phyloP scores from a whole-genome alignment of 345 rosid species.

The Bruguiera gymnorhiza region DNA sequence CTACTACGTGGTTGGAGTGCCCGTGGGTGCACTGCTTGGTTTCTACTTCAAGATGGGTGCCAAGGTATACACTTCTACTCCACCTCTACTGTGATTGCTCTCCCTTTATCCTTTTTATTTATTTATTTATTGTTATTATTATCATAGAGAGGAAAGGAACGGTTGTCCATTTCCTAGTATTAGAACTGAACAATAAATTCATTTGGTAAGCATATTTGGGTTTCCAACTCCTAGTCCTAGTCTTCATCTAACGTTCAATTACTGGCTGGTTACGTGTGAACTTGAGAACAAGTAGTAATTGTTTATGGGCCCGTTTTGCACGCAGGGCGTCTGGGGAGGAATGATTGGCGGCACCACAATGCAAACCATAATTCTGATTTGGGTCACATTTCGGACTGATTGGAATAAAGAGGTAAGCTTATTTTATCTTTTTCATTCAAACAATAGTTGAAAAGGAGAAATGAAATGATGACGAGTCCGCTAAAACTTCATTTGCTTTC shows the following conservation, averaged over 20 bases:
- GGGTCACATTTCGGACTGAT: conserved; percentile 59
- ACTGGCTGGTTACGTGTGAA: not conserved
- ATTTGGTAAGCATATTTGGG: no score
- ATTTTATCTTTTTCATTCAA: not conserved
- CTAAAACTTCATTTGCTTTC: not conserved
- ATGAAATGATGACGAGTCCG: not conserved
- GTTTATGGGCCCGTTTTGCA: not conserved
- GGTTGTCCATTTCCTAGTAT: not conserved
- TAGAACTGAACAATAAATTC: not conserved
- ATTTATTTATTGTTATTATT: no score
- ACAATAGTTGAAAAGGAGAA: not conserved
- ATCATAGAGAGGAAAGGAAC: not conserved
- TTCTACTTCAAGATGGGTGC: conserved; percentile 61
- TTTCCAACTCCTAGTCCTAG: not conserved
- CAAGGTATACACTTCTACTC: conserved; percentile 36
- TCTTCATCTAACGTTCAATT: not conserved
- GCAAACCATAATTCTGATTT: conserved; percentile 56
- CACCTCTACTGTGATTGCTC: not conserved
- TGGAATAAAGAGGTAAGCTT: conserved; percentile 56
- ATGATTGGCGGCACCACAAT: conserved; percentile 61
- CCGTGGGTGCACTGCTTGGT: conserved; percentile 57
- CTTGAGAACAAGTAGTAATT: not conserved
- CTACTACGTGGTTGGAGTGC: conserved; percentile 63
- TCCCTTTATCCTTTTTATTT: not conserved
- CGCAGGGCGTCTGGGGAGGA: conserved; percentile 71